Base-by-base conservation (phyloP, 192 early-diverging fungal species). In the Umbelopsis vinacea region DNA sequence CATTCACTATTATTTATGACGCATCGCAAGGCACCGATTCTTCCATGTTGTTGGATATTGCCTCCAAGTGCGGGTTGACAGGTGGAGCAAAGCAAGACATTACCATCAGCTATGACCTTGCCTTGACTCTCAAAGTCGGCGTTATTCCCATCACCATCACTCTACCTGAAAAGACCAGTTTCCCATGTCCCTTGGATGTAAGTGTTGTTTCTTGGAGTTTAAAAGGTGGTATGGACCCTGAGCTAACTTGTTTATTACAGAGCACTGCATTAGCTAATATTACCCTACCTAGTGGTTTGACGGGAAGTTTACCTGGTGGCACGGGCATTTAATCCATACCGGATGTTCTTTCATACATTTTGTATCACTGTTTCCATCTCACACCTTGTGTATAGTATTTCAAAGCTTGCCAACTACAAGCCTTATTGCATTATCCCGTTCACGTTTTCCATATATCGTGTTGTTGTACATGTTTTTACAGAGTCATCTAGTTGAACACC, bases 81-180 rank as follows among this genome's bases (percentile, higher is more conserved):
- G 86, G 86, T 21, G 54, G 53, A 6, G 6, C 22, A 0, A 71
- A 52, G n/a, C 67, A 73, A 4, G 33, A 76, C 0, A 71, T 88
- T 38, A 55, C 63, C 6, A 75, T 88, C 46, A 75, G 84, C 52
- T 86, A 86, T 40, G 76, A 77, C 40, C 74, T 88, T 23, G 79
- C 71, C 15, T 72, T 84, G 17, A 85, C 80, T 17, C 66, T 88
- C n/a, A 76, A 76, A 67, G 74, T 88, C 38, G 54, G 80, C 57
- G 75, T 72, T 4, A 82, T 88, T 69, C 35, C 74, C 46, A 79
- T 88, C 40, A 77, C 73, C 11, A 77, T 78, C 46, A 82, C 79
- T 43, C 74, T 86, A 21, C 66, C 74, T 22, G 76, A 86, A 35
- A 52, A 66, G 17, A 67, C 78, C 21, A 74, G 47, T 35, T 71